phyloP scores from a whole-genome alignment of 345 rosid species.

The Boechera divaricarpa region DNA sequence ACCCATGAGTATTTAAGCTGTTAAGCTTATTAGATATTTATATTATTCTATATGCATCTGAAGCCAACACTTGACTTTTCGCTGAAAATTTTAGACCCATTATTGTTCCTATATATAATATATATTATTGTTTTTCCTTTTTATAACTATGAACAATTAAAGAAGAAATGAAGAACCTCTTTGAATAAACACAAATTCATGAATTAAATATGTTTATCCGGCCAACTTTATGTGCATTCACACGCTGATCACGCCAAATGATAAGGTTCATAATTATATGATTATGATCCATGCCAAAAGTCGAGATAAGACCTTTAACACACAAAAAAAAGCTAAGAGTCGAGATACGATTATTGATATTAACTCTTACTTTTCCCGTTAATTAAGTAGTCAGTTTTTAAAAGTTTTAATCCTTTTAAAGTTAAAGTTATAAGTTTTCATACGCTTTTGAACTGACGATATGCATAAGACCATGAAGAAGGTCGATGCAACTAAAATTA shows the following conservation, averaged over 20 bases:
- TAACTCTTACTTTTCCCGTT: not conserved
- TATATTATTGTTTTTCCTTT: not conserved
- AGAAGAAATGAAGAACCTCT: slow-evolving; percentile 6
- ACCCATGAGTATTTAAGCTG: not conserved
- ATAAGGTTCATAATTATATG: not conserved
- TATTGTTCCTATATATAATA: not conserved
- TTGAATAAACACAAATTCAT: not conserved
- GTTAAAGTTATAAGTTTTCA: not conserved
- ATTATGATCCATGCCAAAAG: not conserved
- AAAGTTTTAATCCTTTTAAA: not conserved
- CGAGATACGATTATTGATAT: not conserved
- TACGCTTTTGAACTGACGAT: not conserved
- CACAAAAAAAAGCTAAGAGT: not conserved
- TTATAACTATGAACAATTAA: not conserved
- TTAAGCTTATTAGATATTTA: not conserved
- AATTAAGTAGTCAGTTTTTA: not conserved
- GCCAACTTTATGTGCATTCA: slow-evolving; percentile 24
- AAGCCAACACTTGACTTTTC: slow-evolving; percentile 43
- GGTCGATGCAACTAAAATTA: not conserved
- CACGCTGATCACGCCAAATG: slow-evolving; percentile 28
- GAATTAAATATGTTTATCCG: slow-evolving; percentile 26
- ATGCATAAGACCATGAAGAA: not conserved
- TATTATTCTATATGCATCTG: slow-evolving; percentile 22
- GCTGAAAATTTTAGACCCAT: slow-evolving; percentile 3
- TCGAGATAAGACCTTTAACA: not conserved